Conservation (phyloP, 257 asterid genomes). For the Fraxinus quadrangulata region DNA sequence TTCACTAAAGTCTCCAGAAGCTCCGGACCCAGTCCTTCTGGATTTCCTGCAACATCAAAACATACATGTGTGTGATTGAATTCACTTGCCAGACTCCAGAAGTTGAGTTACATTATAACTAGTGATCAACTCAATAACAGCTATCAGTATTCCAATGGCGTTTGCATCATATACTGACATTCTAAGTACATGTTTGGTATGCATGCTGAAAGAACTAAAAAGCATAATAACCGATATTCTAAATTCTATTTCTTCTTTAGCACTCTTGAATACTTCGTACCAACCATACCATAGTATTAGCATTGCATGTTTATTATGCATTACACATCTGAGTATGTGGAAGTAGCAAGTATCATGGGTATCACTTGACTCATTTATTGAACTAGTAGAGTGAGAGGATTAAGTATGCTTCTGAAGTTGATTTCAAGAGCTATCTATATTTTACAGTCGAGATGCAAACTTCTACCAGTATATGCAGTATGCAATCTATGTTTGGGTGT, state of each 20-base stretch:
- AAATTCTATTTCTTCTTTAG: not conserved
- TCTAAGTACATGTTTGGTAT: not conserved
- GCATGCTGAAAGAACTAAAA: not conserved
- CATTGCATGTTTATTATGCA: not conserved
- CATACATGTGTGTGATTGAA: not conserved
- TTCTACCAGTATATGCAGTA: not conserved
- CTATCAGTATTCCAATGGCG: not conserved
- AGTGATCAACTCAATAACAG: slow-evolving; percentile 1
- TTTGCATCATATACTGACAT: not conserved
- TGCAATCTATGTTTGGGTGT: not conserved
- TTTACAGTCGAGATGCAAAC: not conserved
- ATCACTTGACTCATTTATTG: not conserved
- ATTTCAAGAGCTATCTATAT: not conserved
- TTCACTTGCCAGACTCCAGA: not conserved
- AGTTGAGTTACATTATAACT: not conserved
- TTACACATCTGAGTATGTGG: not conserved
- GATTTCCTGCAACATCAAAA: slow-evolving; percentile 63
- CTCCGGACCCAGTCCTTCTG: slow-evolving; percentile 90
- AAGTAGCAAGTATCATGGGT: not conserved
- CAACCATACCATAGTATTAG: not conserved
- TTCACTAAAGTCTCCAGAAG: slow-evolving; percentile 93
- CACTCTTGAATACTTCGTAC: not conserved
- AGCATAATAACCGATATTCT: not conserved
- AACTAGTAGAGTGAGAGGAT: not conserved
- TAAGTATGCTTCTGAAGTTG: not conserved